phyloP scores from a whole-genome alignment of 345 rosid genomes.

The Cochlearia excelsa region DNA sequence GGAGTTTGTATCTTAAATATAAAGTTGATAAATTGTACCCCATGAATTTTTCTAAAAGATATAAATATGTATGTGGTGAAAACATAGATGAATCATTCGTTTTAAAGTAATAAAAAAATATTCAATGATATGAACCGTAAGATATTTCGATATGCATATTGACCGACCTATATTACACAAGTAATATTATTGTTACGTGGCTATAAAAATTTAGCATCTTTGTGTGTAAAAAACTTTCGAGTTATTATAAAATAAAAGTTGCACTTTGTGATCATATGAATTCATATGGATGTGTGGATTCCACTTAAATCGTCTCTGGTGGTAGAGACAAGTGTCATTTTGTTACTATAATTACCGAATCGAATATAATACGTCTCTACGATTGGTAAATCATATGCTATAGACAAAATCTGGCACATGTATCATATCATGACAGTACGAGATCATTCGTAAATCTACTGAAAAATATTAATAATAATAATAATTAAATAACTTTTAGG shows the following conservation, averaged over 20 bases:
- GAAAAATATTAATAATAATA: no score
- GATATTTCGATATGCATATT: no score
- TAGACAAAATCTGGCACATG: constrained; percentile 25
- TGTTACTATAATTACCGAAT: constrained; percentile 16
- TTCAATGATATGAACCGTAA: no score
- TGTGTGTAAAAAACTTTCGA: constrained; percentile 16
- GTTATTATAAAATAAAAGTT: constrained; percentile 12
- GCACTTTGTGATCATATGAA: constrained; percentile 17
- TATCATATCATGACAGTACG: neutral
- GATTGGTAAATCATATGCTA: constrained; percentile 27
- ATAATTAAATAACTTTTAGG: constrained; percentile 19
- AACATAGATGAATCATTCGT: neutral
- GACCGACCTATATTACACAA: no score
- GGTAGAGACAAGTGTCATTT: constrained; percentile 24
- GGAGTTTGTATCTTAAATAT: constrained; percentile 24
- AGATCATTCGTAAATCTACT: constrained; percentile 5
- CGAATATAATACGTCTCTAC: constrained; percentile 31
- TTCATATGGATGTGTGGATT: constrained; percentile 18
- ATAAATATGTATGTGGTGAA: constrained; percentile 16
- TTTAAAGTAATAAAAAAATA: no score
- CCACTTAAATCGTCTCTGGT: constrained; percentile 18
- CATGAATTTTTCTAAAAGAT: neutral
- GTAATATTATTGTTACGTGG: no score
- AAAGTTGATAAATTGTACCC: constrained; percentile 11
- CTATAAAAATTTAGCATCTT: neutral